Evolutionary conservation across 805 yeast species (phyloP), one percentile per base, ranked within the genome.

Genomic region (Candida coleopterorum): DNA sequence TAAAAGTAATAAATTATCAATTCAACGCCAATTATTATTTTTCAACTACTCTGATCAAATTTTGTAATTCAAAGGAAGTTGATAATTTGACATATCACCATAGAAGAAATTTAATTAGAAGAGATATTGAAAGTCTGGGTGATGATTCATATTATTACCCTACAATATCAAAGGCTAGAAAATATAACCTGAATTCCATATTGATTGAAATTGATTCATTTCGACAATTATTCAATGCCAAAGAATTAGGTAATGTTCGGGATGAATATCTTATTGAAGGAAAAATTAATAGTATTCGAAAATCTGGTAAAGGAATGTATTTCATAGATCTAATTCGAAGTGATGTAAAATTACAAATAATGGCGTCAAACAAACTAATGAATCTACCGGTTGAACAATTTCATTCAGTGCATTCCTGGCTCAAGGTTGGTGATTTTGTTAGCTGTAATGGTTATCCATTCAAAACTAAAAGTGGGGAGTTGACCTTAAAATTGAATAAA

Each of bases 361-460:
- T 81, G 47, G 73, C 79, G 14, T 75, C 74, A 50, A 72, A 70
- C 48, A 75, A 69, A 46, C 56, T 69, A 38, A 59, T 74, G 61
- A 60, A 56, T 0, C 23, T 72, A 6, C 43, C 62, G 1, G 64
- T 58, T 16, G 72, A 64, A 0, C 68, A 67, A 27, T 79, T 78
- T 43, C 49, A 52, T 4, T 55, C 43, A 32, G 18, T 31, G 6
- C 77, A 72, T 46, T 53, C 54, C 4, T 52, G 60, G 21, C 58
- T 87, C 26, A 68, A 81, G 32, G 72, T 73, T 16, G 96, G 96
- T 0, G 98, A 90, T 51, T 73, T 71, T 29, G 61, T 90, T 3
- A 60, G 75, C 6, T 76, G 81, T 17, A 49, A 58, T 3, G 98
- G 98, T 0, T 53, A 47, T 17, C 88, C 96, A 0, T 85, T 90